Base-by-base conservation (phyloP, 78 protist species). In the Monosiga brevicollis region DNA sequence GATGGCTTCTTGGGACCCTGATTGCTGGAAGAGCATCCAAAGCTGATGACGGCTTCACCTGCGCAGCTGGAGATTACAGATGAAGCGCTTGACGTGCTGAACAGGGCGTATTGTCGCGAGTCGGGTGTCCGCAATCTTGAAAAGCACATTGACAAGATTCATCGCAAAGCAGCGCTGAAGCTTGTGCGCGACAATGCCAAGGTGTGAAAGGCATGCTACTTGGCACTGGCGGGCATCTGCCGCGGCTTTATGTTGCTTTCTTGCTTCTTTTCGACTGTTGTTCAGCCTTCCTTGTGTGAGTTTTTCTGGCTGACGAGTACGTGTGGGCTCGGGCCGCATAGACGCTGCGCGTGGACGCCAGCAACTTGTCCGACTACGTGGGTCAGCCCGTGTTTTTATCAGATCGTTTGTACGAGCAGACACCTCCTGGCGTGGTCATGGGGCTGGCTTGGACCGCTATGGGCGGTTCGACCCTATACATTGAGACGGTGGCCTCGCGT, bases 51-150 rank as follows among this genome's bases (percentile, higher is more conserved):
- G 80, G 80, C 1, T 1, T 76, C 34, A 15, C 0, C 34, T 26
- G 6, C n/a, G 73, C 86, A 84, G 71, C 36, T 87, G 0, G 11
- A 78, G 2, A 37, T 92, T 39, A 34, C 79, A 1, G 90, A 89
- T 2, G 90, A 76, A 0, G 92, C 94, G 22, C 37, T 93, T 9
- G 71, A 62, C 9, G 15, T 41, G 34, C 86, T 95, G 20, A 88
- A 92, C 41, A 40, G 71, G n/a, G 32, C 62, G 62, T 95, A 95
- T 87, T 95, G 97, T 90, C 77, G 97, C 37, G 99, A 96, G 84
- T 73, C 91, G 0, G 99, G 99, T 62, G 97, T 95, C 9, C 83
- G 97, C 36, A 83, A 89, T 26, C 86, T 96, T 24, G 90, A 91
- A 82, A 91, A 94, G 87, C 88, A 87, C 41, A 84, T 95, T 0